Evolutionary conservation across 345 rosid genomes (phyloP).

Genomic region (Crucihimalaya himalaica): DNA sequence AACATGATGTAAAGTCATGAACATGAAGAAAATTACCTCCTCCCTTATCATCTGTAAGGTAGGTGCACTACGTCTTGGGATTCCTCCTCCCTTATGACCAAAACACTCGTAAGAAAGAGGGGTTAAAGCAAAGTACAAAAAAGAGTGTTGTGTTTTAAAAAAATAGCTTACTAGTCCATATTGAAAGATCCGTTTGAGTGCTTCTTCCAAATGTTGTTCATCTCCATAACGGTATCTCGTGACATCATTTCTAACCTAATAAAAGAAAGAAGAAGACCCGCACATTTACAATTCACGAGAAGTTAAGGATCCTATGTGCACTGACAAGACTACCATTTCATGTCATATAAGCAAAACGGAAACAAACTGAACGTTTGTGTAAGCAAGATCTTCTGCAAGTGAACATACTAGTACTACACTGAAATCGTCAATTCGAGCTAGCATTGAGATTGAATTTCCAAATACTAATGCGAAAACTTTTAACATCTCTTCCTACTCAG

Average conservation of each 20-base stretch:
- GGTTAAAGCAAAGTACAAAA: background rate
- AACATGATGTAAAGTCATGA: background rate
- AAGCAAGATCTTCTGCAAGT: background rate
- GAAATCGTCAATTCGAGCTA: background rate
- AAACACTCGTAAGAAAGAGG: background rate
- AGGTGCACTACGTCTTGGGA: slow-evolving; percentile 91
- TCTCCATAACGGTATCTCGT: slow-evolving; percentile 91
- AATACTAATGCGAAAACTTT: background rate
- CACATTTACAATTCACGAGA: background rate
- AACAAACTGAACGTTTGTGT: background rate
- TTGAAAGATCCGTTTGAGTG: slow-evolving; percentile 85
- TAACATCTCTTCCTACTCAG: background rate
- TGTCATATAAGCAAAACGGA: background rate
- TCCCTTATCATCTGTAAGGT: slow-evolving; percentile 72
- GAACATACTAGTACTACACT: background rate
- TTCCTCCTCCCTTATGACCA: slow-evolving; percentile 73
- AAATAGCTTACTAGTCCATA: slow-evolving; percentile 71
- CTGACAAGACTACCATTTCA: background rate
- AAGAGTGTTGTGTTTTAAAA: background rate
- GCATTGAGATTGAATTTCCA: background rate
- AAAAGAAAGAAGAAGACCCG: background rate
- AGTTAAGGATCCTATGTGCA: background rate
- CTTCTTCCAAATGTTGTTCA: slow-evolving; percentile 96
- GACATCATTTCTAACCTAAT: slow-evolving; percentile 86
- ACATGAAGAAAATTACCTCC: slow-evolving; percentile 52